Conservation (phyloP, 306 rosid species). For the Quercus aquifolioides region DNA sequence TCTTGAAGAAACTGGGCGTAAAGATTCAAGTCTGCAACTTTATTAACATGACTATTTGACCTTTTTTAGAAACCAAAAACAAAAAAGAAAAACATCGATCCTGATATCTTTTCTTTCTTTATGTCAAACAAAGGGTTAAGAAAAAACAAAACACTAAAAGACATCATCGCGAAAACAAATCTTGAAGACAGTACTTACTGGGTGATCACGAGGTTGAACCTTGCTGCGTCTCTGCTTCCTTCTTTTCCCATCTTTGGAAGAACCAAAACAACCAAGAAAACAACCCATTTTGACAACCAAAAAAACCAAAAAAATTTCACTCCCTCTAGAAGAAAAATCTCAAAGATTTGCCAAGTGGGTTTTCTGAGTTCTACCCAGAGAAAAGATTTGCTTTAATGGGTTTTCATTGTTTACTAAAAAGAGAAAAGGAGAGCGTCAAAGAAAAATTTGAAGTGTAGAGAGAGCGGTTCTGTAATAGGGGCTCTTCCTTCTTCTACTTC, state of each 20-base stretch:
- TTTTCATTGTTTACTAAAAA: constrained; percentile 21
- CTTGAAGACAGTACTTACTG: constrained; percentile 24
- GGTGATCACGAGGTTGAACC: constrained; percentile 38
- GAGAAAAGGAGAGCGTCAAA: constrained; percentile 3
- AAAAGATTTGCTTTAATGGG: not conserved
- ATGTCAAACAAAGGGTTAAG: constrained; percentile 2
- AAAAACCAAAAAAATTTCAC: not conserved
- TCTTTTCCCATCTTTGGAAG: constrained; percentile 52
- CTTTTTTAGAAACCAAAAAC: not conserved
- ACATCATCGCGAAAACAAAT: not conserved
- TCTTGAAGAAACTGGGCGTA: not conserved
- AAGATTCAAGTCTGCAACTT: not conserved
- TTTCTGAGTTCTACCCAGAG: not conserved
- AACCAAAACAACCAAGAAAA: constrained; percentile 77
- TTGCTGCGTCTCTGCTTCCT: constrained; percentile 31
- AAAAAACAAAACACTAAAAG: not conserved
- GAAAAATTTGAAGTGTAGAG: constrained; percentile 7
- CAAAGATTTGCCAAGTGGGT: not conserved
- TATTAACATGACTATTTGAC: not conserved
- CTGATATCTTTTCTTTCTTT: not conserved
- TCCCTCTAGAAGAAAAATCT: not conserved
- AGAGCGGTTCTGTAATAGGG: not conserved
- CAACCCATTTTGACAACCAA: constrained; percentile 52
- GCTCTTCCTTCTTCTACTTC: no score
- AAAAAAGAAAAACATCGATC: not conserved